Conservation (phyloP, 805 yeast species). For the Candida ponderosae region DNA sequence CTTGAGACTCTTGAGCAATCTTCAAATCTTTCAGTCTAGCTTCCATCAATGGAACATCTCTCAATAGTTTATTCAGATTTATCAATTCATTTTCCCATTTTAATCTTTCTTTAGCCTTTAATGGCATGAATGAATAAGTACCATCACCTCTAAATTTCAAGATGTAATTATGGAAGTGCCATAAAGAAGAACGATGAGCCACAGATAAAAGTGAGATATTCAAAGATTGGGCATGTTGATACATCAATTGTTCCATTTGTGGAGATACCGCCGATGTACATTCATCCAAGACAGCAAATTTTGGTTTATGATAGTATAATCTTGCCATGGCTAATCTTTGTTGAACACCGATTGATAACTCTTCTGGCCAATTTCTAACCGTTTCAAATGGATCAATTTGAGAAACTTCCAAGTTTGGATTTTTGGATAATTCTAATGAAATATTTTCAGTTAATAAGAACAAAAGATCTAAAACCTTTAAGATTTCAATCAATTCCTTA, state of each 20-base stretch:
- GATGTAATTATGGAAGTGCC: conserved; percentile 84
- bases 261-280: conserved; percentile 93
- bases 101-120: conserved; percentile 69
- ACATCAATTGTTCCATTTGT: conserved; percentile 85
- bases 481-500: conserved; percentile 41
- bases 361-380: conserved; percentile 80
- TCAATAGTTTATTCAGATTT: conserved; percentile 57
- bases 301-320: conserved; percentile 83
- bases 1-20: conserved; percentile 35
- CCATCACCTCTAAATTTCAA: conserved; percentile 86
- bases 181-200: conserved; percentile 84
- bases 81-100: conserved; percentile 72
- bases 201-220: conserved; percentile 83
- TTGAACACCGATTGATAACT: conserved; percentile 84
- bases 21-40: conserved; percentile 60
- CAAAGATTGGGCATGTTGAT: conserved; percentile 67
- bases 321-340: conserved; percentile 92
- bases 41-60: conserved; percentile 60
- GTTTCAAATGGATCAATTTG: conserved; percentile 48
- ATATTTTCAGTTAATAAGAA: conserved; percentile 44
- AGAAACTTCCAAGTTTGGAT: conserved; percentile 21
- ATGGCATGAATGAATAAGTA: conserved; percentile 48
- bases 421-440: conserved; percentile 24
- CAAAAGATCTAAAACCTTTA: conserved; percentile 50
- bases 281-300: conserved; percentile 91